Conservation (phyloP, 2,329 filamentous ascomycete species). For the Cercospora sp. region DNA sequence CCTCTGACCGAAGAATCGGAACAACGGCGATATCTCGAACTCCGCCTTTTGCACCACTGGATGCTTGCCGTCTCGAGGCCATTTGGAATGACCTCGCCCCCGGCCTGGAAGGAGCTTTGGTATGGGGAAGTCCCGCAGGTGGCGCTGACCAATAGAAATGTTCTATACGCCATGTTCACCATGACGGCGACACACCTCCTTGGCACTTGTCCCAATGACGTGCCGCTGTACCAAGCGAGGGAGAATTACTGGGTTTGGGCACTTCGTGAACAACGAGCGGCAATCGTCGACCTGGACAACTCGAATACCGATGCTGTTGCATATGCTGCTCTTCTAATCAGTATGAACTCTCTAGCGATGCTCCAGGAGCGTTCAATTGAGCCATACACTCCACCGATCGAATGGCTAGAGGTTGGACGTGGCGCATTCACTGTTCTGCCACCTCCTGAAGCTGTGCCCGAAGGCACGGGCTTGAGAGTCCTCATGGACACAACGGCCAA, state of each 20-base stretch:
- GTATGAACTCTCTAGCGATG: conserved; percentile 35
- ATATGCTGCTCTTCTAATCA: conserved; percentile 34
- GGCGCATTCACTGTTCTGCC: conserved; percentile 34
- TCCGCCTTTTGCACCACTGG: conserved; percentile 32
- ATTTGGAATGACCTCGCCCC: conserved; percentile 31
- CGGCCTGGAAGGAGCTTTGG: conserved; percentile 32
- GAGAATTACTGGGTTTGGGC: conserved; percentile 33
- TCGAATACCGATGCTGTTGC: conserved; percentile 36
- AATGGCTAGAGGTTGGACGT: conserved; percentile 38
- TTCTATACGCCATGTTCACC: conserved; percentile 30
- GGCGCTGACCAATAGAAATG: conserved; percentile 29
- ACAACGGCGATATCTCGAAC: conserved; percentile 28
- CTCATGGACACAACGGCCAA: conserved; percentile 30
- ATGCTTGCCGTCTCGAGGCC: conserved; percentile 30
- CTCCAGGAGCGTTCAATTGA: conserved; percentile 34
- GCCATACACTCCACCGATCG: conserved; percentile 37
- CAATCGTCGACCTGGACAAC: conserved; percentile 31
- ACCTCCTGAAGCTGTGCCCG: conserved; percentile 27
- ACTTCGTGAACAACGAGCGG: conserved; percentile 34
- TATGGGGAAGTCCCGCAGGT: conserved; percentile 31
- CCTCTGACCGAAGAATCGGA: conserved; percentile 24
- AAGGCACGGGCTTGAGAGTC: conserved; percentile 30
- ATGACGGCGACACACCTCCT: conserved; percentile 32
- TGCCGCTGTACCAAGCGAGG: conserved; percentile 25
- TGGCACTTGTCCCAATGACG: conserved; percentile 23